phyloP scores from a whole-genome alignment of 2,329 filamentous ascomycete genomes.

The Hypoxylon sp. region DNA sequence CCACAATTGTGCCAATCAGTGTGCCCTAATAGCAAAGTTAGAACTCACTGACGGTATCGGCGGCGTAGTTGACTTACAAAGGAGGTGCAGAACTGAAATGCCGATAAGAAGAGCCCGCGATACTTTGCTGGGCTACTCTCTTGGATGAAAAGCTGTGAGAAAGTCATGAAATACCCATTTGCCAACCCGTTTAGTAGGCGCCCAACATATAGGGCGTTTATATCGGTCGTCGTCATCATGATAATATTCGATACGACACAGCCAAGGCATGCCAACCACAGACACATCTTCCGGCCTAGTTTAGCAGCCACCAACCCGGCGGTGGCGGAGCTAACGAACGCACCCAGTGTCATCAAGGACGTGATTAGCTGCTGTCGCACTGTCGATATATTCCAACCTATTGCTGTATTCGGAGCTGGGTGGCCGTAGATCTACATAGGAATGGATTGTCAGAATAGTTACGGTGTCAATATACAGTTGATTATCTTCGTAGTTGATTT shows the following conservation, averaged over 20 bases:
- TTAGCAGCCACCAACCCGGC: conserved; percentile 53
- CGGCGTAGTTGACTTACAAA: conserved; percentile 53
- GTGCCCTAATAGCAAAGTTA: conserved; percentile 54
- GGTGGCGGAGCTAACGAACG: conserved; percentile 54
- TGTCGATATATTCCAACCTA: conserved; percentile 63
- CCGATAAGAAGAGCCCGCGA: conserved; percentile 63
- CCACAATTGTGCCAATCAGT: conserved; percentile 61
- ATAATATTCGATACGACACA: conserved; percentile 68
- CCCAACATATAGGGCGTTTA: conserved; percentile 69
- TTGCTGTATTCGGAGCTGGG: conserved; percentile 53
- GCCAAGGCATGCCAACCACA: conserved; percentile 64
- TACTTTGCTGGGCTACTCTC: conserved; percentile 64
- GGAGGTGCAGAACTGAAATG: conserved; percentile 65
- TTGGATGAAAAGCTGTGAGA: conserved; percentile 66
- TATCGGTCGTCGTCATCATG: conserved; percentile 70
- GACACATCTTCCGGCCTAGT: conserved; percentile 61
- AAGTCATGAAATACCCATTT: conserved; percentile 72
- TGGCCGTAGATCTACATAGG: conserved; percentile 58
- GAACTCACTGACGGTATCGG: neutral
- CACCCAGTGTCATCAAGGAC: conserved; percentile 57
- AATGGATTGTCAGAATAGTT: conserved; percentile 6
- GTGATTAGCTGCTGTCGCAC: conserved; percentile 57
- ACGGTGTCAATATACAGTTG: conserved; percentile 34
- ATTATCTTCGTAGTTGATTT: conserved; percentile 13
- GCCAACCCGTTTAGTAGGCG: conserved; percentile 69